Evolutionary conservation across 306 rosid genomes (phyloP).

Genomic region (Quercus cerris): DNA sequence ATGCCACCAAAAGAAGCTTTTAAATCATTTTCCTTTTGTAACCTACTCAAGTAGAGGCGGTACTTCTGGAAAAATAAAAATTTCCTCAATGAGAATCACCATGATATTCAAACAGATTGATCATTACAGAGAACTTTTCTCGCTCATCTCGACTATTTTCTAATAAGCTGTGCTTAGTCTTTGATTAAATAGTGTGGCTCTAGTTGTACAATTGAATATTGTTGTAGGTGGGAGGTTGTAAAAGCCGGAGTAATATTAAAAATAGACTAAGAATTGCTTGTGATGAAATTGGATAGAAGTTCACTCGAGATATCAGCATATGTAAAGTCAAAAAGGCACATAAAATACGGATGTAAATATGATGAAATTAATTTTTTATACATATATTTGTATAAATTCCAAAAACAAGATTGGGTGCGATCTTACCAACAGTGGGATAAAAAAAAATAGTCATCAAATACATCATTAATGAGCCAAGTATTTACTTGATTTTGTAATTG

Average conservation of each 20-base stretch:
- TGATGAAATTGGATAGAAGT: neutral
- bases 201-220: neutral
- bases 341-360: neutral
- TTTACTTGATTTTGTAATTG: neutral
- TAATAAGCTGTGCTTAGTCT: neutral
- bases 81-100: conserved; percentile 20
- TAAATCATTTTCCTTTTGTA: conserved; percentile 69
- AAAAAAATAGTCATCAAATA: neutral
- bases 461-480: neutral
- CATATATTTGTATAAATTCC: neutral
- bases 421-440: neutral
- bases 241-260: neutral
- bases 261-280: neutral
- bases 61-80: conserved; percentile 64
- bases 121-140: neutral
- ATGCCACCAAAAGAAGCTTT: conserved; percentile 59
- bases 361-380: neutral
- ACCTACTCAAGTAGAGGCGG: conserved; percentile 88
- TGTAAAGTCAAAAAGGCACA: neutral
- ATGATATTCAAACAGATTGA: conserved; percentile 16
- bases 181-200: neutral
- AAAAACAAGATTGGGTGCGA: neutral
- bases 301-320: neutral
- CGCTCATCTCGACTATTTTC: neutral
- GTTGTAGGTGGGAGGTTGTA: neutral